Base-by-base conservation (phyloP, 352 stramenopile species). In the Phytophthora litchii region DNA sequence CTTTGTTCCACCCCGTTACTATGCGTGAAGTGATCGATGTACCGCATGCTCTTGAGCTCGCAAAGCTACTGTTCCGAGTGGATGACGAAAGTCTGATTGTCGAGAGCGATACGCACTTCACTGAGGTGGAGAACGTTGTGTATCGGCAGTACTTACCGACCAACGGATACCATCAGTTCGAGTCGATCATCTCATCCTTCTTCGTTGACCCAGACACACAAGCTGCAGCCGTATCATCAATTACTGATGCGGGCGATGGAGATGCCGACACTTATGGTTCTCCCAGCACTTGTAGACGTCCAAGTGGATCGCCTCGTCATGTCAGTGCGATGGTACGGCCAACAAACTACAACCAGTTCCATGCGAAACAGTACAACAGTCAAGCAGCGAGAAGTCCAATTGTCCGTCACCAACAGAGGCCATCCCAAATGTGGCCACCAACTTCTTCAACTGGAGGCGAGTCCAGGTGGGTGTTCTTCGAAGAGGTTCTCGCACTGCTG, bases 281-380 rank as follows among this genome's bases (percentile, higher is more conserved):
- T 20, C 3, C 6, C 16, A 42, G 19, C 54, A 31, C 12, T 3
- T 69, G 59, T 53, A 52, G 54, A 46, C 64, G 44, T 64, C 53
- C 59, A 4, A 16, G 25, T 16, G 47, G 54, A 10, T 61, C 64
- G 31, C 64, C 60, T 11, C 55, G 56, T 19, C 29, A 38, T 25
- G 27, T 46, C 12, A 61, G 59, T 3, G 42, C 55, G 3, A 65
- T 81, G 38, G 14, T 74, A 19, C 70, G 81, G 0, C 54, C 81
- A 7, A 72, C 77, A 6, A 91, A 89, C 52, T 56, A 60, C 43
- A 83, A 79, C 52, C 81, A 86, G 29, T 88, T 89, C 67, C 81
- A 91, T 53, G 50, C 61, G 0, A 82, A 70, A 16, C 71, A 78
- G 27, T 86, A 80, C 64, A 83, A 87, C 31, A 32, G 53, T 3